Evolutionary conservation across 306 rosid species (phyloP).

Genomic region (Acacia melanoxylon): DNA sequence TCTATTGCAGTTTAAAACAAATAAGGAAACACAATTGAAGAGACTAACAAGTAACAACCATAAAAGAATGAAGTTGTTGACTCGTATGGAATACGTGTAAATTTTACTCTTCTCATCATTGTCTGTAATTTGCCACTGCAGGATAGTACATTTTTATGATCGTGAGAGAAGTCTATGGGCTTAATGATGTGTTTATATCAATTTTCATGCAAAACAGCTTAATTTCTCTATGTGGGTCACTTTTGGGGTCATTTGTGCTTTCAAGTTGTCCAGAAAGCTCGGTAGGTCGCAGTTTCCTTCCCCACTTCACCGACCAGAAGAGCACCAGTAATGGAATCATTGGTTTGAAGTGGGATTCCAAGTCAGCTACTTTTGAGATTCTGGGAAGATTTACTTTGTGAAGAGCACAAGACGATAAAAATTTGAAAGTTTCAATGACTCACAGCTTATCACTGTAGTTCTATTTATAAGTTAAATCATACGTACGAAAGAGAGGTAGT

Average conservation of each 20-base stretch:
- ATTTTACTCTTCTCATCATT: not conserved
- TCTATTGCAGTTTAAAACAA: not conserved
- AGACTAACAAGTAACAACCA: not conserved
- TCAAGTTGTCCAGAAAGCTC: conserved; percentile 3
- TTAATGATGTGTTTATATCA: not conserved
- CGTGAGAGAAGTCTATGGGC: not conserved
- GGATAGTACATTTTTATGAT: not conserved
- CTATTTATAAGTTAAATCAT: no score
- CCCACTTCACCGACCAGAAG: not conserved
- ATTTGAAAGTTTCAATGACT: not conserved
- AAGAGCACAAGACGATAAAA: not conserved
- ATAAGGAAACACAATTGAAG: not conserved
- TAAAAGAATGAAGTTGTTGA: not conserved
- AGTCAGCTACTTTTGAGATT: conserved; percentile 4
- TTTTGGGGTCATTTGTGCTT: not conserved
- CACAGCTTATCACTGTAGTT: no score
- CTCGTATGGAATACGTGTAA: not conserved
- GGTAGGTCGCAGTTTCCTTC: not conserved
- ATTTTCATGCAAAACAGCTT: not conserved
- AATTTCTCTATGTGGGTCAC: conserved; percentile 22
- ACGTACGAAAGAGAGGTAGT: no score
- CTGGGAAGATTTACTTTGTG: conserved; percentile 3
- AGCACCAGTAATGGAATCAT: not conserved
- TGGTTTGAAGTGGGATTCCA: conserved; percentile 13
- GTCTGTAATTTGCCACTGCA: not conserved